phyloP scores from a whole-genome alignment of 768 basidiomycete genomes.

The Leccinum obscurum region DNA sequence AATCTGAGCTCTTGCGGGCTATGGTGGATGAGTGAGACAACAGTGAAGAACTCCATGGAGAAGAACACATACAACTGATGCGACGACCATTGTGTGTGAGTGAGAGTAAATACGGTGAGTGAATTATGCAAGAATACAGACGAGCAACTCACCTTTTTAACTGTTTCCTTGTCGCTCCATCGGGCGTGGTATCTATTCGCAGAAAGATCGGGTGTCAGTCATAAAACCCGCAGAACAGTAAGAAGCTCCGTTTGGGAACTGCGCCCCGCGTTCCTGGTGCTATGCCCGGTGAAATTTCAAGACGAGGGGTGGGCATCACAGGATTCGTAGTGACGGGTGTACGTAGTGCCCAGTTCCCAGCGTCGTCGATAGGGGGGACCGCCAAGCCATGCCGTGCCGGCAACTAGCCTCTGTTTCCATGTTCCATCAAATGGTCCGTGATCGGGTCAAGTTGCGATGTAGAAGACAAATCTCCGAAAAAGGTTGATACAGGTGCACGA shows the following conservation, averaged over 20 bases:
- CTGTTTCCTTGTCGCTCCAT: not conserved
- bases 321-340: not conserved
- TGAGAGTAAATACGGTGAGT: not conserved
- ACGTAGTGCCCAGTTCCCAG: not conserved
- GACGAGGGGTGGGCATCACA: not conserved
- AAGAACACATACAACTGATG: not conserved
- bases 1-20: slow-evolving; percentile 5
- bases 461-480: not conserved
- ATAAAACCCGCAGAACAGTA: not conserved
- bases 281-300: not conserved
- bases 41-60: not conserved
- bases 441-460: not conserved
- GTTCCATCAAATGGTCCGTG: not conserved
- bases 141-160: not conserved
- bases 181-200: not conserved
- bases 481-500: not conserved
- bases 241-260: not conserved
- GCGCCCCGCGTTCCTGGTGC: not conserved
- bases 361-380: not conserved
- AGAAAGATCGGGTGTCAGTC: not conserved
- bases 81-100: slow-evolving; percentile 1
- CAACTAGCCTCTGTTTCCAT: not conserved
- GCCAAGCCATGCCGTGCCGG: not conserved
- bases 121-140: not conserved
- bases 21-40: not conserved